These are phyloP conservation scores for Chlamydomonas schloesseri DNA, from an alignment of 139 green algal genomes.

Conservation along the genomic window DNA sequence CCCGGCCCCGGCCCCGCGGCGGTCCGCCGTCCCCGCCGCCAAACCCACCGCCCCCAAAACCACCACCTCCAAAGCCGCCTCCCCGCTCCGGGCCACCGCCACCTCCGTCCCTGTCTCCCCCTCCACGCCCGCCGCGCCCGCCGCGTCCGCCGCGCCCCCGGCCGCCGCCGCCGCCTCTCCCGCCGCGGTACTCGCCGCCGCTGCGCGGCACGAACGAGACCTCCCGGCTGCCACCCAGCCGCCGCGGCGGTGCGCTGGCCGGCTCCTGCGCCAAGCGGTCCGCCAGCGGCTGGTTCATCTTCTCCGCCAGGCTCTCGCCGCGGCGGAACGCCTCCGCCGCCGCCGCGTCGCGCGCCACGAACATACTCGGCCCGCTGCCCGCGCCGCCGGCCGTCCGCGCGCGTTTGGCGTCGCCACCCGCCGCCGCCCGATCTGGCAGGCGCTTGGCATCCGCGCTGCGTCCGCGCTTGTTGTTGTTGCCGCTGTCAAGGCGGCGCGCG, in stretches of 20 bases:
- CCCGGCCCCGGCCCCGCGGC: background rate
- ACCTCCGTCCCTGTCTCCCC: constrained; percentile 19
- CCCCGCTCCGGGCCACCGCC: constrained; percentile 4
- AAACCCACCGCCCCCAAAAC: background rate
- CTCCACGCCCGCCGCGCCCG: background rate
- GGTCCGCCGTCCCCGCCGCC: background rate
- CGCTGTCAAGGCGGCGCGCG: background rate
- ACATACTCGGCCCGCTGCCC: constrained; percentile 71
- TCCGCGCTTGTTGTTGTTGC: background rate
- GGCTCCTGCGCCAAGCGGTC: constrained; percentile 52
- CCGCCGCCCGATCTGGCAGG: background rate
- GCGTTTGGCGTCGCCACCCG: constrained; percentile 7
- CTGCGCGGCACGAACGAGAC: constrained; percentile 71
- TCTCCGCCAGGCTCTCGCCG: constrained; percentile 57
- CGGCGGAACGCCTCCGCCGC: constrained; percentile 76
- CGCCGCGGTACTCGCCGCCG: constrained; percentile 19
- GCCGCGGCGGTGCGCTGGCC: constrained; percentile 2
- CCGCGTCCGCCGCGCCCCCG: constrained; percentile 1
- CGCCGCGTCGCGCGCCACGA: constrained; percentile 73
- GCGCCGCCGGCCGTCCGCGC: background rate
- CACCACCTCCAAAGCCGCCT: background rate
- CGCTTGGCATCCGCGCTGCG: background rate
- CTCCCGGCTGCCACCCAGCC: constrained; percentile 74
- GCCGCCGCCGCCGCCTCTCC: constrained; percentile 9
- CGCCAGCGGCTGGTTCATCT: constrained; percentile 71